A percentile compares a stretch with the other conserved stretches of the same genome.
Evolutionary conservation across 129 eudicot species (phyloP).

Genomic region (Daucus carota): DNA sequence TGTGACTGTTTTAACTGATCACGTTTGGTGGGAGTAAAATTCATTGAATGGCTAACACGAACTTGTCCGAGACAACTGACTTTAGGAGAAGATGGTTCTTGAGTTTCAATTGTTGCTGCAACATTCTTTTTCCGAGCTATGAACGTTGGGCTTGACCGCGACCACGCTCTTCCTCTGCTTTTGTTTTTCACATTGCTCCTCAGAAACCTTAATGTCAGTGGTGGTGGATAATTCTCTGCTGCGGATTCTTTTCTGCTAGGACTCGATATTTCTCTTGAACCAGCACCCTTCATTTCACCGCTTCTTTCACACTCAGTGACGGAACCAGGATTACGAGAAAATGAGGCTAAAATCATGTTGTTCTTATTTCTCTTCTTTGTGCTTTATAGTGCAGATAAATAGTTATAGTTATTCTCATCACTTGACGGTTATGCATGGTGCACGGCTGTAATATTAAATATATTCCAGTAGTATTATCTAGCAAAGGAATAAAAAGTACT

Average conservation of each 20-base stretch:
- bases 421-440: not conserved
- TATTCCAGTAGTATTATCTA: not conserved
- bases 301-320: too few species aligned
- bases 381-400: too few species aligned
- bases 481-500: not conserved
- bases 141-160: conserved; percentile 44
- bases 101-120: conserved; percentile 11
- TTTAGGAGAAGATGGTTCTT: conserved; percentile 82
- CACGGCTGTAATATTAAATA: not conserved
- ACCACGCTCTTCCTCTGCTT: conserved; percentile 30
- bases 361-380: too few species aligned
- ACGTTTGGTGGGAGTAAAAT: not conserved
- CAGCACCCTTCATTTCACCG: too few species aligned
- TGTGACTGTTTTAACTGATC: not conserved
- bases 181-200: conserved; percentile 43
- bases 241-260: conserved; percentile 19
- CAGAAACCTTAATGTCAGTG: conserved; percentile 45
- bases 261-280: conserved; percentile 47
- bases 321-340: not conserved
- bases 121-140: conserved; percentile 24
- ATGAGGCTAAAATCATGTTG: too few species aligned
- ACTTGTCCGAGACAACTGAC: conserved; percentile 93
- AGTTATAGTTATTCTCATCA: not conserved
- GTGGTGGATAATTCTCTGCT: conserved; percentile 57
- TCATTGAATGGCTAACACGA: conserved; percentile 36